phyloP scores from a whole-genome alignment of 805 yeast genomes.

The Teunomyces pallodes region DNA sequence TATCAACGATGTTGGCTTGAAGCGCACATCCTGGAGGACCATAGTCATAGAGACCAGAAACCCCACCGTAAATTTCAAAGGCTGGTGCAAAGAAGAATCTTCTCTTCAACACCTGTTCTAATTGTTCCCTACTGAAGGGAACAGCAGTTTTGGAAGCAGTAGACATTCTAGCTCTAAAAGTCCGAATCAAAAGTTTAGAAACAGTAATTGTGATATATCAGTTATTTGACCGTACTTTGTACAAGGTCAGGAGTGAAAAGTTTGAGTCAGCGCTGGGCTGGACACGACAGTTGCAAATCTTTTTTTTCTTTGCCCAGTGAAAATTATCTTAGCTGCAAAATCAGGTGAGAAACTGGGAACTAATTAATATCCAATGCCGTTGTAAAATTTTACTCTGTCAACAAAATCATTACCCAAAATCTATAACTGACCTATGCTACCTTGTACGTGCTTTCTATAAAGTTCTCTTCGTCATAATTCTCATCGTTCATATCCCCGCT shows the following conservation, averaged over 20 bases:
- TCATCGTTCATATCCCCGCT: conserved; percentile 11
- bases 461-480: conserved; percentile 34
- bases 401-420: not conserved
- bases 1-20: conserved; percentile 92
- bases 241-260: not conserved
- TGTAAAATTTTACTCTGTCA: not conserved
- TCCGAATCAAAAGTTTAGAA: conserved; percentile 1
- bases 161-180: conserved; percentile 21
- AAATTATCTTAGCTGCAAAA: not conserved
- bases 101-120: conserved; percentile 89
- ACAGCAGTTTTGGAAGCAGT: conserved; percentile 22
- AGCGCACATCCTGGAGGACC: conserved; percentile 99
- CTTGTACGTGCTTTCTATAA: conserved; percentile 20
- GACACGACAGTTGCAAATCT: conserved; percentile 3
- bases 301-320: not conserved
- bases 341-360: not conserved
- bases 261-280: conserved; percentile 2
- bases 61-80: conserved; percentile 97
- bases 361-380: not conserved
- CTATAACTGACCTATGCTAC: conserved; percentile 1
- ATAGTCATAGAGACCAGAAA: conserved; percentile 94
- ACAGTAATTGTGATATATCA: conserved; percentile 1
- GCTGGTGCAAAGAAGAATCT: conserved; percentile 98
- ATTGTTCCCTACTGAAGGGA: conserved; percentile 76
- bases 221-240: not conserved